These are phyloP conservation scores for Phytophthora fragariae DNA, from an alignment of 352 stramenopile species.

Conservation along the genomic window DNA sequence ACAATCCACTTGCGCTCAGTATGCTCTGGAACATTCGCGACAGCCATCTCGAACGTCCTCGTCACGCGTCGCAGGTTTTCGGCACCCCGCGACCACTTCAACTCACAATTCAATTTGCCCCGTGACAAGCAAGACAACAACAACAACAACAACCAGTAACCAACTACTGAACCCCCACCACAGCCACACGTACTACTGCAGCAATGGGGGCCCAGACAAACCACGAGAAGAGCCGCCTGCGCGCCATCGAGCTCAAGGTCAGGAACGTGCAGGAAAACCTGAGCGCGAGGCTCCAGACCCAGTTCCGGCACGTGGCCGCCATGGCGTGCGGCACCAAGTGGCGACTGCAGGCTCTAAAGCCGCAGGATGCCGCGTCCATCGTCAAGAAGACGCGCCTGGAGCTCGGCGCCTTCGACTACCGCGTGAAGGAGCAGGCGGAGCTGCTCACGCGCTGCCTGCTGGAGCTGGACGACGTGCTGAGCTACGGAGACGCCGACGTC, in stretches of 20 bases:
- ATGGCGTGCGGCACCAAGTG: slow-evolving; percentile 55
- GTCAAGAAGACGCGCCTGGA: slow-evolving; percentile 60
- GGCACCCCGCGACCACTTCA: slow-evolving; percentile 13
- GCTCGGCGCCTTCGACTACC: slow-evolving; percentile 68
- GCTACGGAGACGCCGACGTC: slow-evolving; percentile 58
- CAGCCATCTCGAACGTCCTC: slow-evolving; percentile 17
- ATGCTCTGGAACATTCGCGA: slow-evolving; percentile 37
- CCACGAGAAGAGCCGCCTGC: slow-evolving; percentile 51
- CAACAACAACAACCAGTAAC: slow-evolving; percentile 6
- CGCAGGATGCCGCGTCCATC: slow-evolving; percentile 8
- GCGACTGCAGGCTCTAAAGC: slow-evolving; percentile 40
- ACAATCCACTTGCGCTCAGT: too few species aligned
- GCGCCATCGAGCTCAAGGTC: slow-evolving; percentile 52
- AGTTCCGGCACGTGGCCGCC: slow-evolving; percentile 43
- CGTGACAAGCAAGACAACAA: slow-evolving; percentile 27
- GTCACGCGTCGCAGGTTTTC: neutral
- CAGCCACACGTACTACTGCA: neutral
- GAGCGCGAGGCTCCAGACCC: slow-evolving; percentile 40
- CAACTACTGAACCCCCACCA: neutral
- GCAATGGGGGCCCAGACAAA: slow-evolving; percentile 40
- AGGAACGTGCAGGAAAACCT: slow-evolving; percentile 54
- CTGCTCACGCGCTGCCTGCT: slow-evolving; percentile 63
- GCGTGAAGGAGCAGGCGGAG: slow-evolving; percentile 64
- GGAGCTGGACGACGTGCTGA: slow-evolving; percentile 71
- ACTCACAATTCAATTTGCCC: slow-evolving; percentile 45